Evolutionary conservation across 2,329 filamentous ascomycete species (phyloP), one percentile per base, ranked within the genome.

Genomic region (Aspergillus pseudoglaucus): DNA sequence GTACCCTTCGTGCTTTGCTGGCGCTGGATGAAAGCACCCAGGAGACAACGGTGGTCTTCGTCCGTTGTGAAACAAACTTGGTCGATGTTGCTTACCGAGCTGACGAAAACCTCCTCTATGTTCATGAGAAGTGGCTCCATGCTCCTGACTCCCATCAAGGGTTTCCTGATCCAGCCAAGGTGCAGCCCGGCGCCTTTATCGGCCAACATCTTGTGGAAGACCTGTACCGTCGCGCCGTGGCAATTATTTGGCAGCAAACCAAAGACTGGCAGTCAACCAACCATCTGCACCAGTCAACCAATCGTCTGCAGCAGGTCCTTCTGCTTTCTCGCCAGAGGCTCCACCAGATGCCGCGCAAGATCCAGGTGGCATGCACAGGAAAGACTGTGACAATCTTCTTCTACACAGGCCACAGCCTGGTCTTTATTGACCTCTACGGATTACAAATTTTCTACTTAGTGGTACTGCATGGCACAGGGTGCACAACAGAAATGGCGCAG

Each of bases 101-200:
- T 14, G 39, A 32, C 7, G 5, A 30, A 12, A 33, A 43, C 3
- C 12, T 35, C n/a, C 45, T 47, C 10, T 47, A 37, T 27, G 30
- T 47, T 17, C 45, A 47, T 22, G 40, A 35, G 45, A 47, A 43
- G 37, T 47, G 38, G 45, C 40, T 47, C 15, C 43, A 37, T 37
- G 43, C 17, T 27, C 43, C 25, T 15, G 25, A 18, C 6, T 32
- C 30, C 9, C 30, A 32, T 32, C 30, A 32, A 8, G 14, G 30
- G 9, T 3, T 32, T 3, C 30, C 30, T 32, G 30, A 9, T 14
- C 30, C 30, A 14, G 30, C 30, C 30, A 32, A 32, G 14, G 3
- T 32, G 30, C 30, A 32, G 30, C 30, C 30, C 30, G 14, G 14
- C 30, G 30, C 3, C 30, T 32, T 32, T 32, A 32, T 32, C 43